phyloP scores from a whole-genome alignment of 768 basidiomycete species.

The Kwoniella sp. region DNA sequence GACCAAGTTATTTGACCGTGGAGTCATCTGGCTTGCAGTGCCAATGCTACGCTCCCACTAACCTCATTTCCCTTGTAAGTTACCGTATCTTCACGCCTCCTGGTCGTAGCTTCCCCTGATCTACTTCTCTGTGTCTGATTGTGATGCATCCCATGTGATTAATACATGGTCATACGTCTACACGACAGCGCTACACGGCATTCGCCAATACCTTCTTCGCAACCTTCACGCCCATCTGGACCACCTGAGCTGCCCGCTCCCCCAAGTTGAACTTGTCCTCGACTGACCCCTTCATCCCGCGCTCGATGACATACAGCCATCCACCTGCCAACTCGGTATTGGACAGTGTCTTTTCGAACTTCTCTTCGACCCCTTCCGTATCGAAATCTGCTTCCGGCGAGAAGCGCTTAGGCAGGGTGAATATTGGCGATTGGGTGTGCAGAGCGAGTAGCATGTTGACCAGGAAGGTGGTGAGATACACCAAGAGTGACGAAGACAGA shows the following conservation, averaged over 20 bases:
- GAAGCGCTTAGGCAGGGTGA: conserved; percentile 48
- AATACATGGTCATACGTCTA: no score
- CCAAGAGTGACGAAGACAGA: conserved; percentile 61
- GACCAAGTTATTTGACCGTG: no score
- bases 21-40: no score
- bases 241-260: conserved; percentile 51
- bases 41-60: no score
- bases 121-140: no score
- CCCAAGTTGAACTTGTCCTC: conserved; percentile 16
- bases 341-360: conserved; percentile 70
- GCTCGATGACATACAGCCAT: conserved; percentile 63
- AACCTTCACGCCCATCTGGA: conserved; percentile 65
- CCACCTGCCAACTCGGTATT: conserved; percentile 68
- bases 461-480: conserved; percentile 70
- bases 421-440: conserved; percentile 67
- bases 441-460: conserved; percentile 66
- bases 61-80: no score
- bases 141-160: no score
- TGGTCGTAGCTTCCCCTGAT: no score
- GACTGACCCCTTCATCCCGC: conserved; percentile 18
- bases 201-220: conserved; percentile 63
- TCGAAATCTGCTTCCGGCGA: conserved; percentile 13
- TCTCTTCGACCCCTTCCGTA: conserved; percentile 58
- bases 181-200: neutral
- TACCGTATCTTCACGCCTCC: no score